A percentile compares a stretch with the other conserved stretches of the same genome.
These are phyloP conservation scores for Tylopilus rubrobrunneus DNA, from an alignment of 768 basidiomycete species.

Conservation along the genomic window DNA sequence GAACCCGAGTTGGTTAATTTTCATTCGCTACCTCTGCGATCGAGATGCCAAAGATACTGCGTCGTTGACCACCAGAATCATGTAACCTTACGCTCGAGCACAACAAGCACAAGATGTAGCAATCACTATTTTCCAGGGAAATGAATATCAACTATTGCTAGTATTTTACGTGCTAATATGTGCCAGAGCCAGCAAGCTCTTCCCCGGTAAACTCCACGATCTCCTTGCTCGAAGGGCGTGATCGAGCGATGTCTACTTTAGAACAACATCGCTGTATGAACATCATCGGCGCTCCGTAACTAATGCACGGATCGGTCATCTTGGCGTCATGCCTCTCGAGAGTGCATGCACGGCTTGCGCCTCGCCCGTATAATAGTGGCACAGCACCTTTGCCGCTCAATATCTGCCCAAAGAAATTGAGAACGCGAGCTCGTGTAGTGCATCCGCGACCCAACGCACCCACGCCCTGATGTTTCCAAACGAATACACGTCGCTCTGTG, in stretches of 20 bases:
- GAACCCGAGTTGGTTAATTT: background rate
- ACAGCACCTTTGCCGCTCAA: conserved; percentile 15
- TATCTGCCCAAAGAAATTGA: background rate
- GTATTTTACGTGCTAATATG: background rate
- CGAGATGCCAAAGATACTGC: too few relatives aligned
- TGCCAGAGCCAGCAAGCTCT: background rate
- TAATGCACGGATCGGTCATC: background rate
- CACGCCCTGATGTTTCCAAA: conserved; percentile 1
- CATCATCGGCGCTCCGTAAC: too few relatives aligned
- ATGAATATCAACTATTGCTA: background rate
- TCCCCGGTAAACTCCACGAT: too few relatives aligned
- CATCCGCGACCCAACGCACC: background rate
- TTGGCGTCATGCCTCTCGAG: background rate
- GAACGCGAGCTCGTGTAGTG: too few relatives aligned
- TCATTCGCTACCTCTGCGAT: background rate
- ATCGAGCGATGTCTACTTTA: too few relatives aligned
- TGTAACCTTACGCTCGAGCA: background rate
- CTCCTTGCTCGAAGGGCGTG: too few relatives aligned
- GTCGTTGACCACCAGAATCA: background rate
- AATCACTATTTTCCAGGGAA: background rate
- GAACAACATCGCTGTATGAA: too few relatives aligned
- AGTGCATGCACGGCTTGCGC: too few relatives aligned
- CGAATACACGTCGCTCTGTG: conserved; percentile 3
- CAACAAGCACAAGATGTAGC: background rate
- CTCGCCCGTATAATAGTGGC: background rate